Evolutionary conservation across 805 yeast species (phyloP).

Genomic region (Jamesozyma spencerorum): DNA sequence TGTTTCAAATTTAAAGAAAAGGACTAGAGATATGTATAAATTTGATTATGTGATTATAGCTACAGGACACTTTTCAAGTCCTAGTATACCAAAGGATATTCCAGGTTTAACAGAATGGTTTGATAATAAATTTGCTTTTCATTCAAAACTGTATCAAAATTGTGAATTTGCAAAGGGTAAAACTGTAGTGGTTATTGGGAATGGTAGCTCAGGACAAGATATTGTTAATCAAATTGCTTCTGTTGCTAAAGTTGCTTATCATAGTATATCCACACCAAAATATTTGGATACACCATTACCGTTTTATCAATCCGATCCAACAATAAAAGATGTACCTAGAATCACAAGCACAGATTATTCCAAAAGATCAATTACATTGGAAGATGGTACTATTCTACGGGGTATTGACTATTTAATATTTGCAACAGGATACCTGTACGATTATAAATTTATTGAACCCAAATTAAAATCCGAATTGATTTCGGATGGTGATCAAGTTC

Average conservation of each 20-base stretch:
- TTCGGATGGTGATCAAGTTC: constrained; percentile 10
- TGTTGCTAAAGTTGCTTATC: constrained; percentile 24
- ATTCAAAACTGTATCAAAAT: constrained; percentile 33
- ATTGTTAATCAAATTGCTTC: constrained; percentile 35
- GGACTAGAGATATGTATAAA: constrained; percentile 13
- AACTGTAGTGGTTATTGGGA: constrained; percentile 34
- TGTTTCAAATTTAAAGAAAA: constrained; percentile 1
- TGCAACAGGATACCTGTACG: constrained; percentile 45
- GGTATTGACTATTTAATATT: constrained; percentile 35
- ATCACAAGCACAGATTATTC: constrained; percentile 24
- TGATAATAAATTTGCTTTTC: constrained; percentile 27
- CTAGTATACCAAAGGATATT: constrained; percentile 31
- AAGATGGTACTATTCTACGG: constrained; percentile 25
- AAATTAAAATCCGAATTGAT: constrained; percentile 18
- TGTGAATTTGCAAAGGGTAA: constrained; percentile 28
- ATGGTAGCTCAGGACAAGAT: constrained; percentile 37
- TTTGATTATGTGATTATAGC: constrained; percentile 37
- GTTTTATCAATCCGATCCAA: constrained; percentile 3
- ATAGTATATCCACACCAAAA: constrained; percentile 46
- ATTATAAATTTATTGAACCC: constrained; percentile 35
- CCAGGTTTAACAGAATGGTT: constrained; percentile 33
- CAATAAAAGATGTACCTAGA: constrained; percentile 18
- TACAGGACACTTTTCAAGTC: constrained; percentile 37
- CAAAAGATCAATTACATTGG: constrained; percentile 23
- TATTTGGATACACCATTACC: not conserved